Evolutionary conservation across 2,329 filamentous ascomycete genomes (phyloP).

Genomic region (Falciphora oryzae): DNA sequence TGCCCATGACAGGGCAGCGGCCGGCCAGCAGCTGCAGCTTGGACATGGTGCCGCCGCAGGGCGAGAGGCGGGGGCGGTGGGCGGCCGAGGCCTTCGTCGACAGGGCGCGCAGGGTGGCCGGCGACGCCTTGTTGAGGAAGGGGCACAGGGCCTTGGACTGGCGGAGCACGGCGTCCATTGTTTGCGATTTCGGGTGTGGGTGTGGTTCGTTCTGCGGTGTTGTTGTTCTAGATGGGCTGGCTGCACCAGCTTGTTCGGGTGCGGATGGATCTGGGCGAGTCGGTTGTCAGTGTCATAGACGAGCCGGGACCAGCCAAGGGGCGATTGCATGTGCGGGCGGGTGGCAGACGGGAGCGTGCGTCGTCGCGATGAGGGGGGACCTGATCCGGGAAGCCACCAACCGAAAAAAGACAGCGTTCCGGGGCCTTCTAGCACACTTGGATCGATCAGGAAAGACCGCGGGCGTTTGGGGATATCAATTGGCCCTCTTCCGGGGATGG

Average conservation of each 20-base stretch:
- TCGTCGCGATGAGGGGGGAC: no score
- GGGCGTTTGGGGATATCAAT: background rate
- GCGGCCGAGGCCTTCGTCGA: constrained; percentile 63
- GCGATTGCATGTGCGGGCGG: no score
- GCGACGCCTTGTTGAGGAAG: constrained; percentile 91
- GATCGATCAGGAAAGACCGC: background rate
- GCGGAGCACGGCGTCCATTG: constrained; percentile 90
- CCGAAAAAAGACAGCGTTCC: background rate
- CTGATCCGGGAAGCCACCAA: background rate
- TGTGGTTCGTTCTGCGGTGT: background rate
- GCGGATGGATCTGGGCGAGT: background rate
- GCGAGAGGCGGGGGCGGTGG: constrained; percentile 46
- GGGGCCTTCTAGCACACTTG: no score
- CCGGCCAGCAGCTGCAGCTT: constrained; percentile 92
- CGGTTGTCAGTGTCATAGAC: background rate
- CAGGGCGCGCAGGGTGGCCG: constrained; percentile 83
- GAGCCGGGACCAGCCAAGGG: no score
- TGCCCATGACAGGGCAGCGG: constrained; percentile 98
- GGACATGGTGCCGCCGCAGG: constrained; percentile 88
- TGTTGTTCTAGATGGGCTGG: no score
- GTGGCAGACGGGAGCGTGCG: no score
- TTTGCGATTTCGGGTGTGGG: constrained; percentile 12
- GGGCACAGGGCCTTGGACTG: constrained; percentile 97
- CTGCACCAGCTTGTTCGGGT: background rate
- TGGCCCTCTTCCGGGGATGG: background rate